Conservation (phyloP, 148 eudicot species). For the Camellia lanceoleosa region DNA sequence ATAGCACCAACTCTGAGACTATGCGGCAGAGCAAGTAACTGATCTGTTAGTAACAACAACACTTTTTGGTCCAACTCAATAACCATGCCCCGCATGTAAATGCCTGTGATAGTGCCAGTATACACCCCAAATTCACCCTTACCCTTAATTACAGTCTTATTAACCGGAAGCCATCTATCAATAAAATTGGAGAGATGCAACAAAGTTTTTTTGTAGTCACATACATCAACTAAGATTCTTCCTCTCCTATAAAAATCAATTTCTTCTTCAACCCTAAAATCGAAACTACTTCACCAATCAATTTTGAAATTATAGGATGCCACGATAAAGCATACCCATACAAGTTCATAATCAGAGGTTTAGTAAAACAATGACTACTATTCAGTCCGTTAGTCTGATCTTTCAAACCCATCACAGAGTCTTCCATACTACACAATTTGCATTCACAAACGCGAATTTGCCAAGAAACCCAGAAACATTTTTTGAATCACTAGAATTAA, state of each 20-base stretch:
- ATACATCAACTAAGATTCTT: conserved; percentile 59
- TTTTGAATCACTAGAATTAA: conserved; percentile 13
- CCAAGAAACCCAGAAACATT: conserved; percentile 53
- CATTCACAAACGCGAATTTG: conserved; percentile 58
- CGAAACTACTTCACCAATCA: conserved; percentile 42
- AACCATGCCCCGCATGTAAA: conserved; percentile 70
- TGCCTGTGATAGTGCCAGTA: conserved; percentile 62
- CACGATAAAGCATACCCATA: conserved; percentile 49
- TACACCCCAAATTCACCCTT: conserved; percentile 60
- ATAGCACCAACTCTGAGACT: conserved; percentile 77
- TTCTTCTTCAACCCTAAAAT: conserved; percentile 64
- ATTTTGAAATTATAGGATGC: conserved; percentile 56
- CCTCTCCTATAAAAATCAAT: conserved; percentile 58
- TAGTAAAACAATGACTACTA: conserved; percentile 33
- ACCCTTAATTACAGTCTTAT: conserved; percentile 28
- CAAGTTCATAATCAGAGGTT: conserved; percentile 50
- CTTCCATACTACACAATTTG: conserved; percentile 36
- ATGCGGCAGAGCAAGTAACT: conserved; percentile 43
- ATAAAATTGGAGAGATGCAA: conserved; percentile 25
- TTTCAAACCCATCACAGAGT: not conserved
- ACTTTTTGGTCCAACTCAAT: conserved; percentile 78
- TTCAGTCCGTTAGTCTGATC: not conserved
- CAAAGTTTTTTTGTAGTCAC: conserved; percentile 37
- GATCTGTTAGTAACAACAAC: conserved; percentile 68
- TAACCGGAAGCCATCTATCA: conserved; percentile 3